Conservation (phyloP, 1,139 yeast genomes). For the Spencermartinsiella ligniputridi region DNA sequence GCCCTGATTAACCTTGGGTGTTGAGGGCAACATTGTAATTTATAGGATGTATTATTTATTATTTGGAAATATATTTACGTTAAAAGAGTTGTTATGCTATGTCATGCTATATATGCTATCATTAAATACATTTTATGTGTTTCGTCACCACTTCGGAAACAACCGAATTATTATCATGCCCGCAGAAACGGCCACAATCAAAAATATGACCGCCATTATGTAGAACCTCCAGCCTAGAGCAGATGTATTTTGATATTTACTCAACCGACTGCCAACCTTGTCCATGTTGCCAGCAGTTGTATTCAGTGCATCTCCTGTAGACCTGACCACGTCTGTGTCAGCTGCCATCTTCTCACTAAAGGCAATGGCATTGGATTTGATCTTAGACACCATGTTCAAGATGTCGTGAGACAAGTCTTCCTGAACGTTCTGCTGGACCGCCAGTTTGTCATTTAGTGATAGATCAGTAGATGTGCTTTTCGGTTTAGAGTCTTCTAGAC, state of each 20-base stretch:
- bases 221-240: slow-evolving; percentile 41
- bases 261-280: slow-evolving; percentile 32
- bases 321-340: slow-evolving; percentile 33
- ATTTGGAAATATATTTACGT: neutral
- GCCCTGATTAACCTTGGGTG: too few species aligned
- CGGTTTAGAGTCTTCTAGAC: slow-evolving; percentile 1
- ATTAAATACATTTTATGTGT: slow-evolving; percentile 29
- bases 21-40: too few species aligned
- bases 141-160: slow-evolving; percentile 37
- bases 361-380: slow-evolving; percentile 46
- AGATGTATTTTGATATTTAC: slow-evolving; percentile 30
- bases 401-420: slow-evolving; percentile 43
- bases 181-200: slow-evolving; percentile 30
- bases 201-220: slow-evolving; percentile 33
- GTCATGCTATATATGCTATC: neutral
- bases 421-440: slow-evolving; percentile 36
- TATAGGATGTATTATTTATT: too few species aligned
- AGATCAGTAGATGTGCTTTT: slow-evolving; percentile 6
- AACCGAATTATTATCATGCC: slow-evolving; percentile 36
- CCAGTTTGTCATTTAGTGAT: slow-evolving; percentile 25
- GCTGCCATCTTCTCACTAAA: slow-evolving; percentile 35
- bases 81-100: neutral
- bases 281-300: slow-evolving; percentile 34
- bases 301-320: slow-evolving; percentile 33
- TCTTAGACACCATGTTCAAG: slow-evolving; percentile 45